Base-by-base conservation (phyloP, 352 stramenopile species). In the Phytophthora gonapodyides region DNA sequence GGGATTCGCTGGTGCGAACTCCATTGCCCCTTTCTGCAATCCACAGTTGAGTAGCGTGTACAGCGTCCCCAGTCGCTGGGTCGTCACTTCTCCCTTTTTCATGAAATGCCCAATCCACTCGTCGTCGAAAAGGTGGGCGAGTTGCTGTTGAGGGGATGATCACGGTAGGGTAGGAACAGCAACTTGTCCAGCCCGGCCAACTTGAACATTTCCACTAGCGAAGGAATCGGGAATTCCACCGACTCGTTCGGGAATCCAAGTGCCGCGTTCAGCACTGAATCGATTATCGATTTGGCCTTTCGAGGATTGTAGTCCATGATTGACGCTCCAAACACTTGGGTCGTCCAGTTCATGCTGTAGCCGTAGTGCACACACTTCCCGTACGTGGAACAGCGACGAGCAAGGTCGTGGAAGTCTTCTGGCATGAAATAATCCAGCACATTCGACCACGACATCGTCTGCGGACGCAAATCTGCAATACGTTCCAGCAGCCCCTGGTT, bases 321-420 rank as follows among this genome's bases (percentile, higher is more conserved):
- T 3, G 64, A 72, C 7, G 45, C 40, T 3, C 60, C 49, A n/a
- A 37, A 46, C 42, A 73, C 60, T 45, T 73, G 66, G 6, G 49
- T 57, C 13, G 48, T 4, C 54, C 66, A 67, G 21, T 70, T 70
- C 66, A 62, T 73, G 11, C 64, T 72, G 58, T 72, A 72, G 12
- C 41, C 64, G 31, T 72, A 73, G 35, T 70, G 66, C 21, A 70
- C 17, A 47, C 66, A 70, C 10, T 50, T 30, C 0, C 61, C 54
- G 43, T 51, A 30, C 16, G 57, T 34, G 0, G 54, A 70, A 21
- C 66, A 73, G 2, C 66, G 54, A 33, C 66, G 66, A n/a, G 66
- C 66, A 10, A 73, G 27, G n/a, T 73, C 65, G 17, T 67, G 65
- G 30, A 73, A 70, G 40, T 73, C 65, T 16, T 62, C 33, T 8